phyloP scores from a whole-genome alignment of 192 early-diverging fungal species.

The Coemansia sp. region DNA sequence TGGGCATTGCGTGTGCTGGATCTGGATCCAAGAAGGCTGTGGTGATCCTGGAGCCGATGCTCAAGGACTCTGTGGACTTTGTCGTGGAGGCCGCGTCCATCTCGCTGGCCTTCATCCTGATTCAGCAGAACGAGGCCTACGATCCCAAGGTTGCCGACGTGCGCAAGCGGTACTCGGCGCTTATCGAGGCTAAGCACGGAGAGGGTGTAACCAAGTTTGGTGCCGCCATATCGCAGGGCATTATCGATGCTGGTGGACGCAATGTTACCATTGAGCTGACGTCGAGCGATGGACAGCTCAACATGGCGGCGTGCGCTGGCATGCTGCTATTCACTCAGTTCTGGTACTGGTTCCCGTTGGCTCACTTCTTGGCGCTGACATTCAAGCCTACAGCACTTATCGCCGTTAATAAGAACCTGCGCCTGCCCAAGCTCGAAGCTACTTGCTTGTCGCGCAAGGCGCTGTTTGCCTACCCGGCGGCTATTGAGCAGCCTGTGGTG shows the following conservation, averaged over 20 bases:
- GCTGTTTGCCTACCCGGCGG: slow-evolving; percentile 90
- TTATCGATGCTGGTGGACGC: slow-evolving; percentile 97
- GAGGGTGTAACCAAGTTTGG: slow-evolving; percentile 95
- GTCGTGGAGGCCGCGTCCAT: slow-evolving; percentile 97
- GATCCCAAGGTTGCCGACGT: slow-evolving; percentile 80
- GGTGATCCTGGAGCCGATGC: slow-evolving; percentile 93
- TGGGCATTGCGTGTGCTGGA: slow-evolving; percentile 97
- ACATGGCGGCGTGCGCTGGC: slow-evolving; percentile 96
- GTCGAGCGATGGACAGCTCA: slow-evolving; percentile 81
- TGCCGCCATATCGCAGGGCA: slow-evolving; percentile 92
- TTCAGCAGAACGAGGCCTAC: slow-evolving; percentile 89
- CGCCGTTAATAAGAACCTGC: slow-evolving; percentile 86
- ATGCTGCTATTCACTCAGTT: slow-evolving; percentile 98
- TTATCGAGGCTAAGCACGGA: slow-evolving; percentile 90
- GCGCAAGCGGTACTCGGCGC: slow-evolving; percentile 84
- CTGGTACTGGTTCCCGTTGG: slow-evolving; percentile 99
- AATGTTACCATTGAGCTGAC: slow-evolving; percentile 95
- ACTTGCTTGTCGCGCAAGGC: slow-evolving; percentile 83
- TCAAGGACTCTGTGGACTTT: slow-evolving; percentile 96
- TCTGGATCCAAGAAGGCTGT: slow-evolving; percentile 90
- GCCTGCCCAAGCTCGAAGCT: slow-evolving; percentile 83
- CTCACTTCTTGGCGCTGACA: slow-evolving; percentile 91
- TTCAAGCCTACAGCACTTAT: slow-evolving; percentile 96
- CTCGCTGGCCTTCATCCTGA: slow-evolving; percentile 90
- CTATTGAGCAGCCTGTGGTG: slow-evolving; percentile 69